Evolutionary conservation across 1,139 yeast species (phyloP).

Genomic region (Diutina neorugosa): DNA sequence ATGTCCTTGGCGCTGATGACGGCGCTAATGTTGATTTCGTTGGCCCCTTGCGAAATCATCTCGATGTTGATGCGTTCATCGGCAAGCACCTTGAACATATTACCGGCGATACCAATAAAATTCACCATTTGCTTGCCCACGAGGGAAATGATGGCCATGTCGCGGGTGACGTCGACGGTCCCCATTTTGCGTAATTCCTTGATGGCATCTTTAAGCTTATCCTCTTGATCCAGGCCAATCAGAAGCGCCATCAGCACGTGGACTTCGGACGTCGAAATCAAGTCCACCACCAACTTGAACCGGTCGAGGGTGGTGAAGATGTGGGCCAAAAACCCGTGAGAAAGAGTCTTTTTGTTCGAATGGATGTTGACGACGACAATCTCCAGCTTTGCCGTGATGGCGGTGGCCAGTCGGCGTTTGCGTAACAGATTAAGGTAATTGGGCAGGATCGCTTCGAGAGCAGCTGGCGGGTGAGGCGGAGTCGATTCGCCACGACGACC

Average conservation of each 20-base stretch:
- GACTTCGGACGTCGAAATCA: conserved; percentile 93
- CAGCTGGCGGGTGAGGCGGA: conserved; percentile 91
- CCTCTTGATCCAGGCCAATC: conserved; percentile 51
- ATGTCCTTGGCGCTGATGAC: conserved; percentile 81
- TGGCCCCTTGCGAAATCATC: conserved; percentile 97
- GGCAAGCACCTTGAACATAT: conserved; percentile 90
- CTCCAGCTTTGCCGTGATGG: conserved; percentile 89
- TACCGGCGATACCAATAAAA: conserved; percentile 92
- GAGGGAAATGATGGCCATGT: conserved; percentile 82
- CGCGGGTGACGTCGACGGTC: conserved; percentile 74
- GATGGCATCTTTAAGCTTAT: conserved; percentile 54
- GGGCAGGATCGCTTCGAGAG: conserved; percentile 41
- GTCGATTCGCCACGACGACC: conserved; percentile 79
- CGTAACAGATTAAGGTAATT: conserved; percentile 30
- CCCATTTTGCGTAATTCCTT: conserved; percentile 73
- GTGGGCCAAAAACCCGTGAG: conserved; percentile 90
- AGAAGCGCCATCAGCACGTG: conserved; percentile 97
- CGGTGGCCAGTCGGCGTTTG: conserved; percentile 78
- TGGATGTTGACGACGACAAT: conserved; percentile 88
- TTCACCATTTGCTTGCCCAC: conserved; percentile 98
- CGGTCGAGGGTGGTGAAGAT: conserved; percentile 80
- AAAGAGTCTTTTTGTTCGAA: conserved; percentile 82
- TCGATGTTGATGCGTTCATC: conserved; percentile 89
- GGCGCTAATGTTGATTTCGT: conserved; percentile 92
- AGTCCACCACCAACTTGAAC: conserved; percentile 80